Percentiles rank a stretch among this genome's conserved stretches.
These are phyloP conservation scores for Gnomoniopsis smithogilvyi DNA, from an alignment of 2,329 filamentous ascomycete species.

Conservation along the genomic window DNA sequence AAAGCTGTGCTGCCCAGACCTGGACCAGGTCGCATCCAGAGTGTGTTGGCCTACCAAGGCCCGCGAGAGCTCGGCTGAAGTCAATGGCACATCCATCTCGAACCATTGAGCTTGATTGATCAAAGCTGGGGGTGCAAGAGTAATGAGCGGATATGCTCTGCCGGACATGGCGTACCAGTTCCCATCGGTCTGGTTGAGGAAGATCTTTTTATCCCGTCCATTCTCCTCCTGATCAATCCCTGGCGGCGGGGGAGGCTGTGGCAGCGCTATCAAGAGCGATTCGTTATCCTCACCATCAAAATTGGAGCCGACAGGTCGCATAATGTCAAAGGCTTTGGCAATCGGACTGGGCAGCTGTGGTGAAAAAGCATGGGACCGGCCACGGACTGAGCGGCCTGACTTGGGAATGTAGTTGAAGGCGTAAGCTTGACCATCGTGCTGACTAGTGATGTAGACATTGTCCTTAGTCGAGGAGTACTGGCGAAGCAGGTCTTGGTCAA, in stretches of 20 bases:
- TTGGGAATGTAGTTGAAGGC: constrained; percentile 67
- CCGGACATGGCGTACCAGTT: constrained; percentile 96
- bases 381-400: constrained; percentile 25
- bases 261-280: constrained; percentile 72
- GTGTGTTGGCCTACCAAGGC: constrained; percentile 71
- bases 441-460: constrained; percentile 82
- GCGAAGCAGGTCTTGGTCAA: constrained; percentile 79
- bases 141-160: constrained; percentile 77
- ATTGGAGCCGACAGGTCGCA: constrained; percentile 49
- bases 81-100: constrained; percentile 34
- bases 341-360: constrained; percentile 74
- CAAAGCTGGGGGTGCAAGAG: constrained; percentile 55
- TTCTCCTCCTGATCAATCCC: constrained; percentile 47
- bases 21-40: constrained; percentile 42
- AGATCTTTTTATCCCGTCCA: constrained; percentile 64
- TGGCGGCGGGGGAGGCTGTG: constrained; percentile 71
- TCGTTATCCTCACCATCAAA: constrained; percentile 43
- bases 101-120: constrained; percentile 44
- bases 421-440: constrained; percentile 79
- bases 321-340: constrained; percentile 84
- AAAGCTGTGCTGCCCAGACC: constrained; percentile 17
- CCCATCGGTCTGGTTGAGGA: constrained; percentile 83
- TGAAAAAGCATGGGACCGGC: constrained; percentile 56
- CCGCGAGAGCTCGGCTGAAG: constrained; percentile 49
- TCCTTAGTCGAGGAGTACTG: constrained; percentile 82